A percentile compares a stretch with the other conserved stretches of the same genome.
phyloP scores from a whole-genome alignment of 192 early-diverging fungal species.

The Coemansia sp. region DNA sequence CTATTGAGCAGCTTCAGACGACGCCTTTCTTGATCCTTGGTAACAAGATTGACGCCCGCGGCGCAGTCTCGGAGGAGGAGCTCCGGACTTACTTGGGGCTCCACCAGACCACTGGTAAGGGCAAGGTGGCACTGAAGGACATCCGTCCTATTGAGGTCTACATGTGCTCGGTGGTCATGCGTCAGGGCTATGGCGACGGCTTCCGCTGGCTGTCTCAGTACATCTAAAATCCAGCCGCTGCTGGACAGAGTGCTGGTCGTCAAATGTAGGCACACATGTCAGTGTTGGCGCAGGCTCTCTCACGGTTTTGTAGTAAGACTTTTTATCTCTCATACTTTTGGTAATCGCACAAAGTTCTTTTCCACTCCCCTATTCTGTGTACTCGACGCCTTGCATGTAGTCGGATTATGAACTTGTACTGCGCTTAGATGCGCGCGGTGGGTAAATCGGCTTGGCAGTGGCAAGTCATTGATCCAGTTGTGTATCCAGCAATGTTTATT shows the following conservation, averaged over 20 bases:
- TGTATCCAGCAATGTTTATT: neutral
- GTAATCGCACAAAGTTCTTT: neutral
- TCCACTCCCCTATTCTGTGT: neutral
- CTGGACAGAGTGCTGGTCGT: neutral
- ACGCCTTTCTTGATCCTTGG: slow-evolving; percentile 96
- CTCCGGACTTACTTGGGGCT: slow-evolving; percentile 85
- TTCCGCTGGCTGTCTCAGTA: slow-evolving; percentile 90
- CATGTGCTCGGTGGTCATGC: slow-evolving; percentile 99
- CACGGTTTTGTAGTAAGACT: neutral
- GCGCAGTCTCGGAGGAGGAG: slow-evolving; percentile 92
- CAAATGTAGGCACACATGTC: neutral
- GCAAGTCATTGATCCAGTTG: neutral
- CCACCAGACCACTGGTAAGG: slow-evolving; percentile 98
- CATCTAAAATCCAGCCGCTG: slow-evolving; percentile 56
- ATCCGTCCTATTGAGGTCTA: slow-evolving; percentile 98
- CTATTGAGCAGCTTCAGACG: slow-evolving; percentile 89
- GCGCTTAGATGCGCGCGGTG: neutral
- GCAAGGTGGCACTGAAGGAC: slow-evolving; percentile 90
- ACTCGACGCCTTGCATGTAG: neutral
- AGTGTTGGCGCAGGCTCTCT: neutral
- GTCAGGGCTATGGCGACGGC: slow-evolving; percentile 98
- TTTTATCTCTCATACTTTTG: neutral
- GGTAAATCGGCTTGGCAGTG: neutral
- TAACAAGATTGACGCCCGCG: slow-evolving; percentile 97
- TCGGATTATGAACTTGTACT: neutral